Percentiles rank a stretch among this genome's conserved stretches.
These are phyloP conservation scores for Eucalyptus sp. DNA, from an alignment of 345 rosid species.

Conservation along the genomic window DNA sequence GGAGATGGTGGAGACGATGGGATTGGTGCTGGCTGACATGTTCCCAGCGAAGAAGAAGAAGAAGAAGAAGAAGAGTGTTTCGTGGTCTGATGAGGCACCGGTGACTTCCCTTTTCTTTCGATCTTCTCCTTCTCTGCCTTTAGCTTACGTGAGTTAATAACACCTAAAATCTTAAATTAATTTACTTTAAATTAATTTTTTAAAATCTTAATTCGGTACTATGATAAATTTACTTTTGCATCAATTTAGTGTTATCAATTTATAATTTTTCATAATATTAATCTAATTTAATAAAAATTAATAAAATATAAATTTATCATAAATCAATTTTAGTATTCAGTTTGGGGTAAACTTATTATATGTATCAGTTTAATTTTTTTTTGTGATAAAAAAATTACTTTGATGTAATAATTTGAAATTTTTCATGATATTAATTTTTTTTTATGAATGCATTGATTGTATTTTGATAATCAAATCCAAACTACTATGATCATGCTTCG, in stretches of 20 bases:
- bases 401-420: accelerated
- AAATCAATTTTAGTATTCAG: accelerated
- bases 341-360: accelerated
- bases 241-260: too few relatives aligned
- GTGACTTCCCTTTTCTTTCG: background rate
- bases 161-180: too few relatives aligned
- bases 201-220: accelerated
- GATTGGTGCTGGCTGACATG: background rate
- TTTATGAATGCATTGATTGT: background rate
- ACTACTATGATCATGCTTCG: background rate
- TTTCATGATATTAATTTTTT: background rate
- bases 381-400: too few relatives aligned
- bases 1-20: background rate
- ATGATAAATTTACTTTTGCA: too few relatives aligned
- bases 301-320: accelerated
- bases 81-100: background rate
- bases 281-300: accelerated
- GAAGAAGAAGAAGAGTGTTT: background rate
- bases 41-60: background rate
- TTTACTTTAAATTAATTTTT: too few relatives aligned
- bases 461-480: background rate
- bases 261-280: too few relatives aligned
- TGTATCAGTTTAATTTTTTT: too few relatives aligned
- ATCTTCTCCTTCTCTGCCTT: background rate
- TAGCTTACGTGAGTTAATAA: accelerated